Percentiles rank a stretch among this genome's conserved stretches.
phyloP scores from a whole-genome alignment of 495 filamentous ascomycete genomes.

The Aspergillus hancockii region DNA sequence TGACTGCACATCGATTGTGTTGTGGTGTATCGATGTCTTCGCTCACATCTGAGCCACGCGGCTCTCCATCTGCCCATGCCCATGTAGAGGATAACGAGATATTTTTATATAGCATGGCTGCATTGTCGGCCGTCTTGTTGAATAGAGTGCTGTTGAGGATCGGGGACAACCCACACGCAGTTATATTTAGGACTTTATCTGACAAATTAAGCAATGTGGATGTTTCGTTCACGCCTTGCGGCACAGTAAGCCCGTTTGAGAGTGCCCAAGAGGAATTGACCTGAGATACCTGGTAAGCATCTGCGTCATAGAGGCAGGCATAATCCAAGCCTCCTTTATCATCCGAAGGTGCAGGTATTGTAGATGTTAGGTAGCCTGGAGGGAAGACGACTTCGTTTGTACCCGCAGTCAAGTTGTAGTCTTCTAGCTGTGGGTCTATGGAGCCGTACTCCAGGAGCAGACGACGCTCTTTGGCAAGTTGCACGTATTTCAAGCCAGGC shows the following conservation, averaged over 20 bases:
- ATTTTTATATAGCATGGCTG: constrained; percentile 49
- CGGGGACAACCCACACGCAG: constrained; percentile 60
- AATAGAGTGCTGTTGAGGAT: constrained; percentile 56
- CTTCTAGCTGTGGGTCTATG: constrained; percentile 57
- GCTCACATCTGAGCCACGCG: constrained; percentile 38
- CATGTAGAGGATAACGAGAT: constrained; percentile 53
- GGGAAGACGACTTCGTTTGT: constrained; percentile 43
- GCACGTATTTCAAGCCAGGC: constrained; percentile 59
- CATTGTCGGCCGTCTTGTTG: constrained; percentile 49
- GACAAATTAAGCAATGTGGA: constrained; percentile 32
- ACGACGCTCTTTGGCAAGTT: constrained; percentile 50
- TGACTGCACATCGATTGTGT: constrained; percentile 53
- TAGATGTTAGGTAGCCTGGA: constrained; percentile 34
- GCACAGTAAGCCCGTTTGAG: constrained; percentile 30
- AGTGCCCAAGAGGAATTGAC: constrained; percentile 62
- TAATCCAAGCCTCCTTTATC: constrained; percentile 40
- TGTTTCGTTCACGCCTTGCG: constrained; percentile 31
- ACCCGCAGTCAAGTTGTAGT: constrained; percentile 50
- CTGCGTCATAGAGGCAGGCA: constrained; percentile 54
- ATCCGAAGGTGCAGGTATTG: constrained; percentile 25
- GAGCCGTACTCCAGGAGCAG: constrained; percentile 55
- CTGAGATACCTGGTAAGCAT: constrained; percentile 34
- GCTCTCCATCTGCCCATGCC: constrained; percentile 61
- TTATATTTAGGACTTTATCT: constrained; percentile 42
- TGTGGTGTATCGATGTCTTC: constrained; percentile 24